phyloP scores from a whole-genome alignment of 352 stramenopile species.

The Globisporangium perplexum region DNA sequence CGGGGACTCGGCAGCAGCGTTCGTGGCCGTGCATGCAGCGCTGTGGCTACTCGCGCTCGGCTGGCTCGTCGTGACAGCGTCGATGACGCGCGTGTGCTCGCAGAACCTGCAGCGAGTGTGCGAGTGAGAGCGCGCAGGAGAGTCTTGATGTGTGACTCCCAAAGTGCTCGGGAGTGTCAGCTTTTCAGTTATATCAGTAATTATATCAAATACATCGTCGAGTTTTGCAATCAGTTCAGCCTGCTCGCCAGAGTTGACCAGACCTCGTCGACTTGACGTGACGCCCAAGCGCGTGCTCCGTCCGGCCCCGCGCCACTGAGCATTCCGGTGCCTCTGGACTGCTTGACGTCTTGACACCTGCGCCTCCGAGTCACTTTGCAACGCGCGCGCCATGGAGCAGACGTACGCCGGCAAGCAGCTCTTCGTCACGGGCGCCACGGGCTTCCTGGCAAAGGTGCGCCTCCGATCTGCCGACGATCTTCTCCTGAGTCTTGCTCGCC shows the following conservation, averaged over 20 bases:
- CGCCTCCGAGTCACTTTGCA: background rate
- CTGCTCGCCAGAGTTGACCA: background rate
- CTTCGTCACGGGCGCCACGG: slow-evolving; percentile 84
- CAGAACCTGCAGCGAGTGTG: background rate
- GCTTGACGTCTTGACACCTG: too few species aligned
- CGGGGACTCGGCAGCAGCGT: background rate
- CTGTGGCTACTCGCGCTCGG: slow-evolving; percentile 3
- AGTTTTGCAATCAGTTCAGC: background rate
- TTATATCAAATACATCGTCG: too few species aligned
- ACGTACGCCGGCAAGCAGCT: slow-evolving; percentile 55
- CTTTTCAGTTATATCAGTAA: background rate
- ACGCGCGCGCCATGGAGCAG: slow-evolving; percentile 33
- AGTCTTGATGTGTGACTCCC: background rate
- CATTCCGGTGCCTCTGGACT: too few species aligned
- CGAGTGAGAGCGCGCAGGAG: background rate
- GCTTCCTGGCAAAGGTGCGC: slow-evolving; percentile 80
- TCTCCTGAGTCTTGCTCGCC: background rate
- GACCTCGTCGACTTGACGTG: background rate
- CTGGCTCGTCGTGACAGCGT: slow-evolving; percentile 6
- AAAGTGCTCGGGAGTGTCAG: too few species aligned
- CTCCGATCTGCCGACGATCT: too few species aligned
- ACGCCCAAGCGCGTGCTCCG: background rate
- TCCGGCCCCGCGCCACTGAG: background rate
- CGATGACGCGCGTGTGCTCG: slow-evolving; percentile 6
- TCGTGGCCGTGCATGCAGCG: background rate